These are phyloP conservation scores for Pterocarpus macrocarpus DNA, from an alignment of 306 rosid species.

Conservation along the genomic window DNA sequence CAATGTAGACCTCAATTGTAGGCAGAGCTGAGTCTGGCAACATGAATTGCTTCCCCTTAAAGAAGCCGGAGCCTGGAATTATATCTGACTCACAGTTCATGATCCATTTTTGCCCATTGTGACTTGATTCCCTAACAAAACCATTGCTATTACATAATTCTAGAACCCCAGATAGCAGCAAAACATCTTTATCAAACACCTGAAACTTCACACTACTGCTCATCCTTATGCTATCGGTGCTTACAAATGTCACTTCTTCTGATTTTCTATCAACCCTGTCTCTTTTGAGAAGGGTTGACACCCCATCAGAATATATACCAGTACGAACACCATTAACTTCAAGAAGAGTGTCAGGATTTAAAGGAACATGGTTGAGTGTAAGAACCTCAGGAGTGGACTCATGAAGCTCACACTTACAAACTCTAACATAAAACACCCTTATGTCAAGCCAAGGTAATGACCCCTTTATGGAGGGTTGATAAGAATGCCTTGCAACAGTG, in stretches of 20 bases:
- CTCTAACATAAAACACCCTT: slow-evolving; percentile 78
- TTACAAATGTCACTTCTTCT: slow-evolving; percentile 83
- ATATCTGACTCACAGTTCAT: slow-evolving; percentile 71
- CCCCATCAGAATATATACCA: slow-evolving; percentile 68
- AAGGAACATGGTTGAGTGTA: slow-evolving; percentile 71
- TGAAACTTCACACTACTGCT: slow-evolving; percentile 82
- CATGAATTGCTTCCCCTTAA: slow-evolving; percentile 61
- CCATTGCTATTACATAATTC: slow-evolving; percentile 60
- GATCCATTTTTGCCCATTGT: slow-evolving; percentile 65
- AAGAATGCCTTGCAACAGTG: slow-evolving; percentile 56
- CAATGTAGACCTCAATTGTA: slow-evolving; percentile 78
- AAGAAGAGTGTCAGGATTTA: slow-evolving; percentile 75
- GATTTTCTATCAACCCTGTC: slow-evolving; percentile 80
- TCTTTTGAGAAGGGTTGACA: slow-evolving; percentile 68
- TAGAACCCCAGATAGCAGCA: slow-evolving; percentile 72
- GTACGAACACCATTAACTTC: slow-evolving; percentile 83
- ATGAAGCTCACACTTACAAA: slow-evolving; percentile 77
- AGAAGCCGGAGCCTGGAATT: slow-evolving; percentile 56
- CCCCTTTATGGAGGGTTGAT: slow-evolving; percentile 59
- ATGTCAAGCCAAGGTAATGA: slow-evolving; percentile 82
- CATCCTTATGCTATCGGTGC: slow-evolving; percentile 83
- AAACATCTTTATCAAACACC: slow-evolving; percentile 71
- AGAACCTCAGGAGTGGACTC: slow-evolving; percentile 74
- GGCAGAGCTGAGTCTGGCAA: slow-evolving; percentile 60
- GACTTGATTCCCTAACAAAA: slow-evolving; percentile 48